Evolutionary conservation across 2,329 filamentous ascomycete species (phyloP).

Genomic region (Penicillium italicum): DNA sequence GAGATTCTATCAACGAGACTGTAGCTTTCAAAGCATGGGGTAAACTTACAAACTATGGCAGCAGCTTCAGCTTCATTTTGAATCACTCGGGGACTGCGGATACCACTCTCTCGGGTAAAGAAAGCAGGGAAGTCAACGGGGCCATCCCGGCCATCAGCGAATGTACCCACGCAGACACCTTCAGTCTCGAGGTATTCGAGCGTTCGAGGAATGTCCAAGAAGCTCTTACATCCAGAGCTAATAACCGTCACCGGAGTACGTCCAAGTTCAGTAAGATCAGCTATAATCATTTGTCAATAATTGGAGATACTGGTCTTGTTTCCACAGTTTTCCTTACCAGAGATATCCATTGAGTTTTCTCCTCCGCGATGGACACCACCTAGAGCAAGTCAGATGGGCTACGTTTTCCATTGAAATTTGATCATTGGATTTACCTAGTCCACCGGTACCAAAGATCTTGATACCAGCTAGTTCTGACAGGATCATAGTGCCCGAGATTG

Average conservation of each 20-base stretch:
- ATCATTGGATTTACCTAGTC: constrained; percentile 55
- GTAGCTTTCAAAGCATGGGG: not conserved
- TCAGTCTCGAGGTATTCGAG: constrained; percentile 74
- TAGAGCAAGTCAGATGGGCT: constrained; percentile 21
- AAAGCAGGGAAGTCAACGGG: constrained; percentile 86
- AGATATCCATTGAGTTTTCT: constrained; percentile 84
- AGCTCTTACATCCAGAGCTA: constrained; percentile 90
- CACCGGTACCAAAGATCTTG: constrained; percentile 88
- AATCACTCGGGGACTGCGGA: constrained; percentile 72
- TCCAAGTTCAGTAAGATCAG: constrained; percentile 90
- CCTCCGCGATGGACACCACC: constrained; percentile 88
- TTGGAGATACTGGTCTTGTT: not conserved
- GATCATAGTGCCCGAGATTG: constrained; percentile 88
- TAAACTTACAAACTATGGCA: constrained; percentile 67
- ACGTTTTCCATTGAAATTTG: not conserved
- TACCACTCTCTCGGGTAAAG: constrained; percentile 82
- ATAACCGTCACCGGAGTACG: constrained; percentile 84
- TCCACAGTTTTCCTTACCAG: constrained; percentile 40
- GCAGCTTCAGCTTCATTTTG: constrained; percentile 77
- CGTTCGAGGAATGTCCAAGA: constrained; percentile 85
- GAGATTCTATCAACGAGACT: constrained; percentile 3
- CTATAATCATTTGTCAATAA: constrained; percentile 37
- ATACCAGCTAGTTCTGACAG: constrained; percentile 84
- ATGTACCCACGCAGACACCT: constrained; percentile 78
- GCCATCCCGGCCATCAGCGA: constrained; percentile 72